These are phyloP conservation scores for Rickenella mellea DNA, from an alignment of 768 basidiomycete species.

Conservation along the genomic window DNA sequence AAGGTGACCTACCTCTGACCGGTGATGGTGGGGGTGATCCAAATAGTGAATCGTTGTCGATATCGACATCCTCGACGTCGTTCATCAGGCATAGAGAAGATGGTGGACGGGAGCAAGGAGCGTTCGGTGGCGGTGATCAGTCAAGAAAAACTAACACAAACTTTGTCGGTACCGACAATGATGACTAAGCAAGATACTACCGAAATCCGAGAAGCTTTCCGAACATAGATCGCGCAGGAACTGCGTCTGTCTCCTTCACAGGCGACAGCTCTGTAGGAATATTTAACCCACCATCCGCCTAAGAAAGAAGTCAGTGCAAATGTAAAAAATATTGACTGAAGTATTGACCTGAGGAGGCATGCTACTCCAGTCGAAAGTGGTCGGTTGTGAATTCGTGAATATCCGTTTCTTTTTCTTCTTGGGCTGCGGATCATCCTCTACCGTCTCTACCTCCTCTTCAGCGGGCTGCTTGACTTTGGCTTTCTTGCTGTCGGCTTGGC, in stretches of 20 bases:
- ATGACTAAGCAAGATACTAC: background rate
- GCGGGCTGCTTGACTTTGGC: conserved; percentile 2
- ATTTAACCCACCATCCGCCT: conserved; percentile 34
- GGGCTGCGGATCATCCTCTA: conserved; percentile 19
- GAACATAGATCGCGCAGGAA: conserved; percentile 36
- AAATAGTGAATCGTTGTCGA: conserved; percentile 68
- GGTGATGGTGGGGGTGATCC: conserved; percentile 70
- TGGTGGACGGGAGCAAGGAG: background rate
- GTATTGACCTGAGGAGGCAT: too few species aligned
- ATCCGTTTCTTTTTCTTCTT: conserved; percentile 67
- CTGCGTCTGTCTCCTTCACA: conserved; percentile 43
- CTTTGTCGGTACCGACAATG: background rate
- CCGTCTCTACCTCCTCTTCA: conserved; percentile 12
- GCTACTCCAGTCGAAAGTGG: conserved; percentile 37
- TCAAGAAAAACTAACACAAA: conserved; percentile 1
- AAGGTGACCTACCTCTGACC: conserved; percentile 66
- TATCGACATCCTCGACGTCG: conserved; percentile 19
- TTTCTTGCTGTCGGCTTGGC: conserved; percentile 4
- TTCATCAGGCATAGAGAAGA: conserved; percentile 3
- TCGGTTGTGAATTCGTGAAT: conserved; percentile 34
- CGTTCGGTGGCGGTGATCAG: background rate
- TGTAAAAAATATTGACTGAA: conserved; percentile 16
- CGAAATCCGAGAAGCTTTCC: conserved; percentile 1
- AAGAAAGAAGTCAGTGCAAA: background rate
- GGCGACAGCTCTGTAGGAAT: conserved; percentile 65